Evolutionary conservation across 2,329 filamentous ascomycete species (phyloP).

Genomic region (Paracorniculantispora psalliotae): DNA sequence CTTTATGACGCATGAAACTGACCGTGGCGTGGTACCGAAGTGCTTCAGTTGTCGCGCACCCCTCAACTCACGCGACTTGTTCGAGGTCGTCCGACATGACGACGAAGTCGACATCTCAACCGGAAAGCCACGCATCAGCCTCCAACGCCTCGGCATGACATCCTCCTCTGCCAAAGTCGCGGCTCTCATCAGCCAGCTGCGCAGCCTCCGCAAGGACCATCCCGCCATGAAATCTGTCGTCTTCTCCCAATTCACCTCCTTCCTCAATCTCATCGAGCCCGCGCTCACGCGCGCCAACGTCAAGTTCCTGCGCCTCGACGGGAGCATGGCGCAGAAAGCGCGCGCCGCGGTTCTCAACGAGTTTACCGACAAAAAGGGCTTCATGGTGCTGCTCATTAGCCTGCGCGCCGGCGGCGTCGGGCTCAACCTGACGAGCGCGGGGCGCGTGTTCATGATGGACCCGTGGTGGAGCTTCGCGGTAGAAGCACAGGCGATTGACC

Average conservation of each 20-base stretch:
- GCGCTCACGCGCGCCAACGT: slow-evolving; percentile 70
- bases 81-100: slow-evolving; percentile 83
- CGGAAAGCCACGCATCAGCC: slow-evolving; percentile 48
- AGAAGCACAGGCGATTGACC: slow-evolving; percentile 95
- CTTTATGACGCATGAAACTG: slow-evolving; percentile 81
- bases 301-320: slow-evolving; percentile 81
- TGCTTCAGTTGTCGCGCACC: slow-evolving; percentile 89
- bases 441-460: slow-evolving; percentile 97
- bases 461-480: slow-evolving; percentile 99
- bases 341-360: slow-evolving; percentile 72
- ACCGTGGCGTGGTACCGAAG: slow-evolving; percentile 67
- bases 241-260: slow-evolving; percentile 96
- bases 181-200: slow-evolving; percentile 70
- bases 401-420: slow-evolving; percentile 90
- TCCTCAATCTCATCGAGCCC: slow-evolving; percentile 84
- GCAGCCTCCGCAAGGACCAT: slow-evolving; percentile 59
- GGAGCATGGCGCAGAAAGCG: slow-evolving; percentile 79
- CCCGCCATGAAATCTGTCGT: slow-evolving; percentile 79
- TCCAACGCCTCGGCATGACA: slow-evolving; percentile 56
- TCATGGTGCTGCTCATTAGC: slow-evolving; percentile 74
- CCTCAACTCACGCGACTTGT: slow-evolving; percentile 79
- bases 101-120: slow-evolving; percentile 44
- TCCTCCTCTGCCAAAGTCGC: slow-evolving; percentile 86
- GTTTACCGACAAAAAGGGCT: slow-evolving; percentile 58
- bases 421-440: slow-evolving; percentile 84